These are phyloP conservation scores for Hansenula lynferdii DNA, from an alignment of 1,139 yeast species.

Conservation along the genomic window DNA sequence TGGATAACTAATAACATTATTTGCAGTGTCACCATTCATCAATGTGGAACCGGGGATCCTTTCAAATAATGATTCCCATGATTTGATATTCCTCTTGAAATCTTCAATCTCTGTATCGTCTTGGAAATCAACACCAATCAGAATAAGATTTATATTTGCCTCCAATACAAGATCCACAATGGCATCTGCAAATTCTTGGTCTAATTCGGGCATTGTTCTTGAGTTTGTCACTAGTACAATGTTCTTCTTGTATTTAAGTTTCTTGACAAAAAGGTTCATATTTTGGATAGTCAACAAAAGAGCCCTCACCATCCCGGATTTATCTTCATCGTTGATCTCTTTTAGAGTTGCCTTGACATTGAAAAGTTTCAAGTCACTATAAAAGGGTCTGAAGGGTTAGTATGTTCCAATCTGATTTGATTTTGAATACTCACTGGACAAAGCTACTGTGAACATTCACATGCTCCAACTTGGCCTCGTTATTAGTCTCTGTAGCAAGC, in stretches of 20 bases:
- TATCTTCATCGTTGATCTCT: slow-evolving; percentile 2
- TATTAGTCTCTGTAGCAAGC: slow-evolving; percentile 6
- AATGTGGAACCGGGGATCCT: slow-evolving; percentile 10
- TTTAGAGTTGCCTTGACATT: slow-evolving; percentile 4
- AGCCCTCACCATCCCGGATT: slow-evolving; percentile 15
- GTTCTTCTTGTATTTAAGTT: slow-evolving; percentile 20
- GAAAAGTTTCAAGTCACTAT: slow-evolving; percentile 8
- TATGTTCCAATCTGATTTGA: no score
- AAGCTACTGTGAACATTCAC: slow-evolving; percentile 5
- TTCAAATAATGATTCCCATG: slow-evolving; percentile 11
- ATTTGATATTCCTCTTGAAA: not conserved
- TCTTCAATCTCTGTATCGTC: not conserved
- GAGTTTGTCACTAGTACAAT: slow-evolving; percentile 21
- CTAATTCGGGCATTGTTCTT: slow-evolving; percentile 9
- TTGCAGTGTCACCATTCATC: slow-evolving; percentile 8
- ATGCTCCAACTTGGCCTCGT: slow-evolving; percentile 9
- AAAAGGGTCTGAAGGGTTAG: slow-evolving; percentile 7
- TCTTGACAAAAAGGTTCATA: slow-evolving; percentile 15
- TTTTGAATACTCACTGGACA: slow-evolving; percentile 9
- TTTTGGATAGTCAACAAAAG: slow-evolving; percentile 15
- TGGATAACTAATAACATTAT: slow-evolving; percentile 8
- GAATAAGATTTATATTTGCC: slow-evolving; percentile 9
- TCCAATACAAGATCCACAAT: not conserved
- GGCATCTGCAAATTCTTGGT: slow-evolving; percentile 6
- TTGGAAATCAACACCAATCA: slow-evolving; percentile 21